Evolutionary conservation across 1,284 basidiomycete genomes (phyloP), one percentile per base, ranked within the genome.

Genomic region (Marasmius oreades): DNA sequence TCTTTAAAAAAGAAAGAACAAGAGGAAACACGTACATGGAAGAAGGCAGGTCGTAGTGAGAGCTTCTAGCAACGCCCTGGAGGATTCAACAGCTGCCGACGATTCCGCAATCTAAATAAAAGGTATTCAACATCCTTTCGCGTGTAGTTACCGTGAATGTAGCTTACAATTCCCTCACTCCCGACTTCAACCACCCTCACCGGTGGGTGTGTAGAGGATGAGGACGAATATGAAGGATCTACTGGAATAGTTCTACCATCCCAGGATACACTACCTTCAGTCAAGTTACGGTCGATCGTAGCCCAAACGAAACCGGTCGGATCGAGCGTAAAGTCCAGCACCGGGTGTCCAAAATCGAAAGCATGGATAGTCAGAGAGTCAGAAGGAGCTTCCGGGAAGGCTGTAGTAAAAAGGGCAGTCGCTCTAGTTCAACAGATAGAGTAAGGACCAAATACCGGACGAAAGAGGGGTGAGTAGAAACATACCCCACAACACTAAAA

Each of bases 401-500:
- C 4, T 55, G 77, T 78, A 39, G 67, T 74, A 65, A 91, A 91
- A 5, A 92, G 61, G 0, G 89, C 88, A 1, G 85, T 84, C 2
- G 82, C 79, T 20, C 90, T 92, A n/a, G 64, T n/a, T 60, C 28
- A 20, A 16, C 22, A n/a, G 23, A 53, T 45, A 57, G 24, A 57
- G 45, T 22, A 20, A 28, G 55, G 48, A 58, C 45, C 11, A 26
- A 23, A 36, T n/a, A 20, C n/a, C n/a, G n/a, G n/a, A 37, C 23
- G 0, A 18, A 46, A 4, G 20, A 46, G 23, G 37, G 43, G 16
- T n/a, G n/a, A n/a, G n/a, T n/a, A 44, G 48, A 36, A 8, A 66
- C 81, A 53, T 62, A 92, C 90, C 90, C 89, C 55, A 88, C 75
- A 5, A 75, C 85, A 55, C 75, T 85, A 66, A 91, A 91, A 3